Conservation (phyloP, 192 early-diverging fungal genomes). For the Thoreauomyces humboldtii region DNA sequence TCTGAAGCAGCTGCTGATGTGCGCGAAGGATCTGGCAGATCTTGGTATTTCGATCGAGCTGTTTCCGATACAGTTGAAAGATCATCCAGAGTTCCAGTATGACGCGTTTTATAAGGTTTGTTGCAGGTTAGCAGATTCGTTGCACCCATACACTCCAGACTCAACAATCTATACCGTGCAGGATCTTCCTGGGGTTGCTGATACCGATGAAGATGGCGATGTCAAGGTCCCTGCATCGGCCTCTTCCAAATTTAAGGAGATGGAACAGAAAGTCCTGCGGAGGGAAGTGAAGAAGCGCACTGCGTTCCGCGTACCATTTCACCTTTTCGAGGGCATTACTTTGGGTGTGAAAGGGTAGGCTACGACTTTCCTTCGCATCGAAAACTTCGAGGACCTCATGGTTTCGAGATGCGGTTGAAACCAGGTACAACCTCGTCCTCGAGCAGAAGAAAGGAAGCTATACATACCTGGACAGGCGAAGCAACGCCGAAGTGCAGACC, state of each 20-base stretch:
- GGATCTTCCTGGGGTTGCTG: constrained; percentile 8
- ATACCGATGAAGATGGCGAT: constrained; percentile 17
- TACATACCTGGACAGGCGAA: constrained; percentile 48
- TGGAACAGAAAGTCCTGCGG: constrained; percentile 51
- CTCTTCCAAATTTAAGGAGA: constrained; percentile 42
- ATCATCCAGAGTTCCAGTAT: constrained; percentile 48
- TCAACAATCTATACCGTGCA: neutral
- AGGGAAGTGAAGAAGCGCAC: constrained; percentile 67
- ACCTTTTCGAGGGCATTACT: constrained; percentile 56
- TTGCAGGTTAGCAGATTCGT: too few species aligned
- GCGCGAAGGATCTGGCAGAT: constrained; percentile 59
- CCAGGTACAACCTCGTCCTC: constrained; percentile 55
- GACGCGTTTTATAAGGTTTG: constrained; percentile 61
- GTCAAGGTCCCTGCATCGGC: constrained; percentile 12
- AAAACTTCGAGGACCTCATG: constrained; percentile 8
- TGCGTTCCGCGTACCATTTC: constrained; percentile 57
- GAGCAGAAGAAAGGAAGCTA: constrained; percentile 47
- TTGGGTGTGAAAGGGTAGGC: constrained; percentile 73
- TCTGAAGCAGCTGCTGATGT: too few species aligned
- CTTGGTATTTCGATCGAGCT: constrained; percentile 60
- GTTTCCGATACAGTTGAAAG: constrained; percentile 54
- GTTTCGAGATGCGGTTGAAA: too few species aligned
- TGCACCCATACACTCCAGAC: too few species aligned
- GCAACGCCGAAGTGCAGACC: constrained; percentile 54
- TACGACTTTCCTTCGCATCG: neutral